Base-by-base conservation (phyloP, 2,329 filamentous ascomycete species). In the Trichoderma asperellum region DNA sequence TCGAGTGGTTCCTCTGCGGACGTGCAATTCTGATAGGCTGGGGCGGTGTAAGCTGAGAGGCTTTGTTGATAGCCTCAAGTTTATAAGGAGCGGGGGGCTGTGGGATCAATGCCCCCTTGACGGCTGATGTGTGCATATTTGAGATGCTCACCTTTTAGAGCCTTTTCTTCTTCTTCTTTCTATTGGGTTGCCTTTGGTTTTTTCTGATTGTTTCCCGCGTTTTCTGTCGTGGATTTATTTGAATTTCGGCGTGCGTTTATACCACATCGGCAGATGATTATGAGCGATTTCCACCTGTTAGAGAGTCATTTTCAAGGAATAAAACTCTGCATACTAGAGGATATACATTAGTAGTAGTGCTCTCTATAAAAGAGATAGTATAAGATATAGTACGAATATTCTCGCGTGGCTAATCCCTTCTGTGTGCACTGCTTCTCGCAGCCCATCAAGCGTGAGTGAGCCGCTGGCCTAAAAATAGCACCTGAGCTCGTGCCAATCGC, bases 1-100 rank as follows among this genome's bases (percentile, higher is more conserved):
- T 76, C 86, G 92, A 29, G 92, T 97, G 2, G 83, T 94, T 70
- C 88, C 89, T 12, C 79, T 97, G 68, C 82, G 87, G 73, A 89
- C 85, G 60, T 97, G 94, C 78, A 85, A 84, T 12, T 89, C 85
- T 4, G 93, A 97, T 79, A 75, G 79, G 60, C 79, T 90, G 63
- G 94, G 94, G 2, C 84, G 91, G 35, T 97, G 94, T 78, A 86
- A 77, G 71, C 77, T 96, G 70, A 81, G 83, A 71, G 85, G 84
- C 12, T 97, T 95, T 79, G 86, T 97, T 16, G 82, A 91, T 35
- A 92, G 91, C 72, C 81, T 97, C 75, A 86, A 83, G 61, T 97
- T 96, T 84, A 92, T 91, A 2, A 86, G 85, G 73, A 79, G 77
- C 10, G 92, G 92, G 16, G 94, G 94, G 0, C 79, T 86, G 58